These are phyloP conservation scores for Hypoxylon fuscum DNA, from an alignment of 495 filamentous ascomycete genomes.

Conservation along the genomic window DNA sequence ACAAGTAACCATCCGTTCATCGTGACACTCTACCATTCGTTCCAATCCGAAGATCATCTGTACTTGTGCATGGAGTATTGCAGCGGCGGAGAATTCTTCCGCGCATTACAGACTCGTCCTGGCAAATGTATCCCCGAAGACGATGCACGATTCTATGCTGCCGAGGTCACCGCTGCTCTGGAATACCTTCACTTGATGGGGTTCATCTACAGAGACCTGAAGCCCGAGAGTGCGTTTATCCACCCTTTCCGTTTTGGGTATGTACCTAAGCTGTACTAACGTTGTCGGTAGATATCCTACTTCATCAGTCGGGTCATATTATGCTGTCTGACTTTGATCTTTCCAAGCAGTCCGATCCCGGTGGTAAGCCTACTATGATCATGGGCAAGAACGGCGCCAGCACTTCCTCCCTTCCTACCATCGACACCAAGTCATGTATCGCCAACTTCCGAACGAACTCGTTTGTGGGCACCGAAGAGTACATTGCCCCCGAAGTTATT, in stretches of 20 bases:
- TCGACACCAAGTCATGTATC: conserved; percentile 98
- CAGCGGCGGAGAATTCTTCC: conserved; percentile 97
- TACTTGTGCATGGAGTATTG: conserved; percentile 99
- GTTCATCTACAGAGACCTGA: conserved; percentile 97
- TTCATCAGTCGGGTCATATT: conserved; percentile 98
- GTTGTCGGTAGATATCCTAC: conserved; percentile 79
- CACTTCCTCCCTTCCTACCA: conserved; percentile 83
- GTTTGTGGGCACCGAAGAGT: conserved; percentile 98
- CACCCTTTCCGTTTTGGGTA: not conserved
- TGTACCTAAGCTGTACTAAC: conserved; percentile 23
- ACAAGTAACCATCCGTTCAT: conserved; percentile 99
- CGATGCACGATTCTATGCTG: conserved; percentile 96
- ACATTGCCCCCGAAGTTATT: conserved; percentile 98
- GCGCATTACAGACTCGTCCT: conserved; percentile 93
- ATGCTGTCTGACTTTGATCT: conserved; percentile 99
- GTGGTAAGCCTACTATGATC: conserved; percentile 97
- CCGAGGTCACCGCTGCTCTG: conserved; percentile 95
- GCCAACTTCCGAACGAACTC: conserved; percentile 98
- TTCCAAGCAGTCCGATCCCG: conserved; percentile 96
- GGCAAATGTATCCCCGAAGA: conserved; percentile 98
- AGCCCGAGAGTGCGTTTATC: conserved; percentile 86
- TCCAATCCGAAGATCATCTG: conserved; percentile 97
- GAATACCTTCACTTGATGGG: conserved; percentile 99
- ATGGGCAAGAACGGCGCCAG: conserved; percentile 83
- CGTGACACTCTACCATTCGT: conserved; percentile 97